Percentiles rank a stretch among this genome's conserved stretches.
Conservation (phyloP, 2,329 filamentous ascomycete genomes). For the Trematosphaeria pertusa region DNA sequence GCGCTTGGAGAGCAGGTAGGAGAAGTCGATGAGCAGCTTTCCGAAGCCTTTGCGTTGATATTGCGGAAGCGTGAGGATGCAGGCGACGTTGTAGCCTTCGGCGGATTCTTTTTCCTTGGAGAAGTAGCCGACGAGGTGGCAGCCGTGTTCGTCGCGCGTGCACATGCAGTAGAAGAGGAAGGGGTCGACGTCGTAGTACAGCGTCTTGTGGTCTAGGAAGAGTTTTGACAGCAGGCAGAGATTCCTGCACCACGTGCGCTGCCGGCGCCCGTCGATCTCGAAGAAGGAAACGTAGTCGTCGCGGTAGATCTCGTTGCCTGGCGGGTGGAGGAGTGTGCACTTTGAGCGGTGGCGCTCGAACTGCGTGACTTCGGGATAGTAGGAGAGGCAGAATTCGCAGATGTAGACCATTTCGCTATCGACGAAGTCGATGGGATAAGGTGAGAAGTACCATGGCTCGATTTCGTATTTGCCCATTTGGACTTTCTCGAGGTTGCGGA, state of each 20-base stretch:
- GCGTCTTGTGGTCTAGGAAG: conserved; percentile 96
- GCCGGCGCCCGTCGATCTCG: conserved; percentile 92
- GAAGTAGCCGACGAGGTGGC: conserved; percentile 98
- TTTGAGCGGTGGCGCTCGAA: conserved; percentile 88
- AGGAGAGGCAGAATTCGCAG: conserved; percentile 95
- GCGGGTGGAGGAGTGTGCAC: conserved; percentile 89
- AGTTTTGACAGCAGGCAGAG: conserved; percentile 93
- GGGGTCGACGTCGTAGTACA: conserved; percentile 99
- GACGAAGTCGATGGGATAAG: conserved; percentile 88
- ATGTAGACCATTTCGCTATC: conserved; percentile 92
- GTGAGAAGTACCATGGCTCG: conserved; percentile 98
- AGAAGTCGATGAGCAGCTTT: conserved; percentile 92
- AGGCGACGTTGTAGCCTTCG: conserved; percentile 97
- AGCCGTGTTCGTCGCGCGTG: conserved; percentile 84
- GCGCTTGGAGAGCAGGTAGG: conserved; percentile 93
- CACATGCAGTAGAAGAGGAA: conserved; percentile 99
- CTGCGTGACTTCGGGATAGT: conserved; percentile 82
- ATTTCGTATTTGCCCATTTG: conserved; percentile 93
- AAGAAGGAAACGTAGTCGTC: conserved; percentile 95
- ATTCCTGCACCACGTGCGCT: conserved; percentile 96
- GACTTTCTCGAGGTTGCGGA: conserved; percentile 90
- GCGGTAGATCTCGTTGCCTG: conserved; percentile 97
- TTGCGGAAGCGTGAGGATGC: conserved; percentile 94
- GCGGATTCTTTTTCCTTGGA: conserved; percentile 98
- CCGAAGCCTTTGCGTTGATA: conserved; percentile 96